Base-by-base conservation (phyloP, 2,329 filamentous ascomycete genomes). In the Hymenoscyphus fructigenus region DNA sequence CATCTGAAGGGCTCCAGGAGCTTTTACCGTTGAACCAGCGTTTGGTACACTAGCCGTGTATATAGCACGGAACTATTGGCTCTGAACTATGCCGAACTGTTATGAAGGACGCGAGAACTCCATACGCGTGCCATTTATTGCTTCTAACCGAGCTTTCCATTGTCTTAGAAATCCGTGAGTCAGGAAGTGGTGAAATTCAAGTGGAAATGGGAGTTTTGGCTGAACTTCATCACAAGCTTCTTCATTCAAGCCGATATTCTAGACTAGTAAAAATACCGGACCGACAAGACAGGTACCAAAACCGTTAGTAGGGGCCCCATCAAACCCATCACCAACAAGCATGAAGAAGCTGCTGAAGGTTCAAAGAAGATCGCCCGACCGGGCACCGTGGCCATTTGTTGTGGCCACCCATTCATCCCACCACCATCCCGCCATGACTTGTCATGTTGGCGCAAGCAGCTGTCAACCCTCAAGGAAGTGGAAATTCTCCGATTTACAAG, bases 401-500 rank as follows among this genome's bases (percentile, higher is more conserved):
- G 36, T 17, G 36, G 36, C 41, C 41, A 44, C 41, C 41, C 41
- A 44, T 44, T 50, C n/a, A 50, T 50, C 64, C 64, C 63, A 62
- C 61, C 55, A 20, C 36, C 58, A 41, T 26, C 63, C 56, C 64
- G 63, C 66, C 68, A 61, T 66, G 67, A 67, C 69, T 67, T 60
- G 66, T 69, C 68, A 67, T 67, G 47, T 66, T 70, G 66, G 65
- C 64, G 65, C 63, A 64, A 34, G 47, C 47, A 57, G 61, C 65
- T 62, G 61, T 56, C 55, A 70, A 70, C 65, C 70, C 69, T 71
- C 66, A 64, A 70, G 68, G 71, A 67, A 53, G 59, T 63, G 65
- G 44, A 69, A 71, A 71, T 71, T 72, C 69, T 70, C 71, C 70
- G 71, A 72, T 34, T 50, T 67, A 65, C 70, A 61, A 71, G 69